Evolutionary conservation across 805 yeast genomes (phyloP).

Genomic region (Wickerhamiella sergipiensis): DNA sequence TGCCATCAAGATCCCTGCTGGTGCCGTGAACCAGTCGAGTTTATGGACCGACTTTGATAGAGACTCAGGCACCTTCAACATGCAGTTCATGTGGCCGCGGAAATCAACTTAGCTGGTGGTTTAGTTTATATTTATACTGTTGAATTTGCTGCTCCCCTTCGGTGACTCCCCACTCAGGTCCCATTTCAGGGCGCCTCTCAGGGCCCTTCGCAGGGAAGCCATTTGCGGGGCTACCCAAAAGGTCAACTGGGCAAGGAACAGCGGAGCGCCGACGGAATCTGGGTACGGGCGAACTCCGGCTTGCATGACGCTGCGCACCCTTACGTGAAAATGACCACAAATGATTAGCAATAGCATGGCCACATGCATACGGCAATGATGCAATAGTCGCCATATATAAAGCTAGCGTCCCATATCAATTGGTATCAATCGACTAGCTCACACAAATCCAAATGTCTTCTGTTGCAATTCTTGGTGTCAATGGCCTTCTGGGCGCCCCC

Average conservation of each 20-base stretch:
- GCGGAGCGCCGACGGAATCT: neutral
- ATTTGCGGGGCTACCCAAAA: too few relatives aligned
- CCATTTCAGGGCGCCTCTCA: too few relatives aligned
- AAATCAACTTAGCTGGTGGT: too few relatives aligned
- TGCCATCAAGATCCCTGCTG: constrained; percentile 58
- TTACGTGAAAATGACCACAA: neutral
- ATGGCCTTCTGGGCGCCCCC: constrained; percentile 39
- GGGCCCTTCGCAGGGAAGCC: too few relatives aligned
- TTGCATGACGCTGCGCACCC: neutral
- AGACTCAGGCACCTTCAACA: constrained; percentile 45
- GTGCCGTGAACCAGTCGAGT: constrained; percentile 29
- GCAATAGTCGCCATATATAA: neutral
- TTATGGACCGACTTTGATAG: constrained; percentile 58
- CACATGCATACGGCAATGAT: neutral
- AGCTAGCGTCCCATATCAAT: neutral
- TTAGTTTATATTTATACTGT: too few relatives aligned
- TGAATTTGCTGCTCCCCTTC: too few relatives aligned
- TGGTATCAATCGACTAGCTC: neutral
- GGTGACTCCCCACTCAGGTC: too few relatives aligned
- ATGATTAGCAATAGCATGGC: neutral
- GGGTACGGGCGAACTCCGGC: neutral
- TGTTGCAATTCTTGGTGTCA: constrained; percentile 38
- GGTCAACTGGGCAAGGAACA: too few relatives aligned
- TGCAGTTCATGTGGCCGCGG: constrained; percentile 43
- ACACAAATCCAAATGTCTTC: constrained; percentile 3